Percentiles rank a stretch among this genome's conserved stretches.
Evolutionary conservation across 306 rosid species (phyloP).

Genomic region (Amphicarpaea edgeworthii): DNA sequence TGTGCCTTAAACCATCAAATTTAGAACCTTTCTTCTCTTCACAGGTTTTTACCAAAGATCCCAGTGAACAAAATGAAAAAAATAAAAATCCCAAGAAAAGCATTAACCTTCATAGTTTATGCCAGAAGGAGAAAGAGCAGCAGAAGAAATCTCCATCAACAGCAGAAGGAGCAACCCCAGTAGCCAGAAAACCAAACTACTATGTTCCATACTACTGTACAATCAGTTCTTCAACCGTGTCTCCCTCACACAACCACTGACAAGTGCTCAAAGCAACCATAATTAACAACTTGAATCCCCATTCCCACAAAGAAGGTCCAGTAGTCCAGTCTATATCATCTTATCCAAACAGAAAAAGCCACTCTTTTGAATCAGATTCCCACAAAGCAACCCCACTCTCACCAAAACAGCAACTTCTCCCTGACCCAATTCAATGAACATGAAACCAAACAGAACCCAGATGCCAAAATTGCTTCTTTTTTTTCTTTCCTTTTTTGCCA

Average conservation of each 20-base stretch:
- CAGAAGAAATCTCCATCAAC: constrained; percentile 66
- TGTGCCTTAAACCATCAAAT: constrained; percentile 38
- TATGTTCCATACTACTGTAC: constrained; percentile 58
- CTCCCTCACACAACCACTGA: constrained; percentile 47
- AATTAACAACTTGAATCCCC: constrained; percentile 49
- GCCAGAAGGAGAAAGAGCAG: constrained; percentile 95
- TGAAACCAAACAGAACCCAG: constrained; percentile 53
- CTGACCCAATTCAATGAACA: constrained; percentile 44
- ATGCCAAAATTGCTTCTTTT: constrained; percentile 50
- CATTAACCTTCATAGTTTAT: constrained; percentile 89
- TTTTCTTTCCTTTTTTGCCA: not conserved
- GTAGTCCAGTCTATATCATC: constrained; percentile 52
- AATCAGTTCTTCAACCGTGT: constrained; percentile 42
- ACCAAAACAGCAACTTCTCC: constrained; percentile 48
- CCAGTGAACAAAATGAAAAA: not conserved
- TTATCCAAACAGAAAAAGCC: constrained; percentile 48
- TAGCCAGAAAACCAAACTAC: constrained; percentile 54
- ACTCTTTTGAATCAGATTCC: constrained; percentile 59
- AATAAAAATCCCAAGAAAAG: constrained; percentile 18
- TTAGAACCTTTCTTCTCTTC: constrained; percentile 26
- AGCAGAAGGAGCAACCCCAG: constrained; percentile 64
- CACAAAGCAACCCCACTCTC: constrained; percentile 45
- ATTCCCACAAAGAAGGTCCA: constrained; percentile 53
- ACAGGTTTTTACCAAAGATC: constrained; percentile 30
- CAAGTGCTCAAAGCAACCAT: constrained; percentile 53